Evolutionary conservation across 2,329 filamentous ascomycete species (phyloP).

Genomic region (Thermothelomyces thermophilus): DNA sequence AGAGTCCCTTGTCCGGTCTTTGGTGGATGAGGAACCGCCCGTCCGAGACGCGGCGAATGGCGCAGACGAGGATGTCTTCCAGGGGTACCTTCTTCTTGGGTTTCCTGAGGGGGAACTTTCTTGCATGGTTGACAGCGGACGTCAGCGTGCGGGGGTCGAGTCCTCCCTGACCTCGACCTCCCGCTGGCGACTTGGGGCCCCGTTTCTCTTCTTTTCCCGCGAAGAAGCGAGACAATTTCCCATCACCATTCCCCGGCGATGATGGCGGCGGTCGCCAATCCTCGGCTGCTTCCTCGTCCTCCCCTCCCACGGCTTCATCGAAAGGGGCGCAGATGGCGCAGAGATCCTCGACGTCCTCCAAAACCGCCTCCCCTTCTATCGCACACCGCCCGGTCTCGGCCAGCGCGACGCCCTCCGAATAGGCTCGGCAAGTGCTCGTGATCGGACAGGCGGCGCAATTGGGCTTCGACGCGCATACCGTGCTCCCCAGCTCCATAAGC

Average conservation of each 20-base stretch:
- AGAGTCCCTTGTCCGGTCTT: constrained; percentile 47
- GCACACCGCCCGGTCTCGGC: no score
- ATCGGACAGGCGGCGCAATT: constrained; percentile 48
- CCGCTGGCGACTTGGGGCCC: background rate
- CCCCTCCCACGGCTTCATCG: constrained; percentile 30
- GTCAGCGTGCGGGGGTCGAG: constrained; percentile 29
- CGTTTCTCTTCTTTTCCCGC: background rate
- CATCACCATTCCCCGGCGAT: background rate
- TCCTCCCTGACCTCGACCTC: background rate
- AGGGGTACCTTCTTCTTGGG: constrained; percentile 47
- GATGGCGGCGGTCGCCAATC: background rate
- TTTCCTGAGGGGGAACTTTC: constrained; percentile 44
- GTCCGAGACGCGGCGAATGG: constrained; percentile 36
- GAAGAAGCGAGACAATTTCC: constrained; percentile 31
- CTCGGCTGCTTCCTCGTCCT: constrained; percentile 11
- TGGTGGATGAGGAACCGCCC: constrained; percentile 43
- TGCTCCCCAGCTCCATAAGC: constrained; percentile 60
- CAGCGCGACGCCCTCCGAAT: constrained; percentile 38
- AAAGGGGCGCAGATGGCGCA: constrained; percentile 45
- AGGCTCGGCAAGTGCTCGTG: constrained; percentile 44
- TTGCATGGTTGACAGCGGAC: constrained; percentile 38
- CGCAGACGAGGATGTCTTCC: constrained; percentile 49
- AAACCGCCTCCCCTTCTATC: constrained; percentile 19
- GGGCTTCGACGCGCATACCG: constrained; percentile 53
- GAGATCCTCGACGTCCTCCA: constrained; percentile 43